Evolutionary conservation across 202 grass and related monocot species (phyloP).

Genomic region (Schoenoplectus tabernaemontani): DNA sequence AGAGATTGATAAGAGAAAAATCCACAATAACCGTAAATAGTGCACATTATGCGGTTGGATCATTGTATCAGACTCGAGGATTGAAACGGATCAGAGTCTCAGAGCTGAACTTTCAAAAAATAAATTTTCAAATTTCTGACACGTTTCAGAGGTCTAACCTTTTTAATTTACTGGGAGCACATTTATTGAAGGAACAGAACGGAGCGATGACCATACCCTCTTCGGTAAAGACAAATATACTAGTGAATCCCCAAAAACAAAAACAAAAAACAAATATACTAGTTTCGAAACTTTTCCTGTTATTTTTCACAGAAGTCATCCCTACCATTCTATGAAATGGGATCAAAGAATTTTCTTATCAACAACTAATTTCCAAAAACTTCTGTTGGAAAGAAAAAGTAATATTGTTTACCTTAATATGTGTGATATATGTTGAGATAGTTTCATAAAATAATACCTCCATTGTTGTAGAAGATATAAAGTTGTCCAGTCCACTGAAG

Average conservation of each 20-base stretch:
- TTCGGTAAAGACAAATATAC: background rate
- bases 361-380: too few relatives aligned
- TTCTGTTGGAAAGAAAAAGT: background rate
- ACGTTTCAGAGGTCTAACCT: background rate
- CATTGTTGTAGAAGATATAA: constrained; percentile 31
- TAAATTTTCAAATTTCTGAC: background rate
- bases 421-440: background rate
- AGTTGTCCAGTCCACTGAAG: constrained; percentile 67
- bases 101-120: background rate
- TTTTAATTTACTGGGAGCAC: background rate
- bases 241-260: too few relatives aligned
- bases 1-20: background rate
- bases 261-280: too few relatives aligned
- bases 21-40: background rate
- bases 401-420: background rate
- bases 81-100: background rate
- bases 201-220: background rate
- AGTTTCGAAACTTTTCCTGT: background rate
- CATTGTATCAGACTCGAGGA: background rate
- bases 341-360: background rate
- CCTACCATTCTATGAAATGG: background rate
- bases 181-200: constrained; percentile 4
- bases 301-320: background rate
- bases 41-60: background rate
- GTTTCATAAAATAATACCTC: constrained; percentile 43